These are phyloP conservation scores for Eucalyptus marginata DNA, from an alignment of 345 rosid genomes.

Conservation along the genomic window DNA sequence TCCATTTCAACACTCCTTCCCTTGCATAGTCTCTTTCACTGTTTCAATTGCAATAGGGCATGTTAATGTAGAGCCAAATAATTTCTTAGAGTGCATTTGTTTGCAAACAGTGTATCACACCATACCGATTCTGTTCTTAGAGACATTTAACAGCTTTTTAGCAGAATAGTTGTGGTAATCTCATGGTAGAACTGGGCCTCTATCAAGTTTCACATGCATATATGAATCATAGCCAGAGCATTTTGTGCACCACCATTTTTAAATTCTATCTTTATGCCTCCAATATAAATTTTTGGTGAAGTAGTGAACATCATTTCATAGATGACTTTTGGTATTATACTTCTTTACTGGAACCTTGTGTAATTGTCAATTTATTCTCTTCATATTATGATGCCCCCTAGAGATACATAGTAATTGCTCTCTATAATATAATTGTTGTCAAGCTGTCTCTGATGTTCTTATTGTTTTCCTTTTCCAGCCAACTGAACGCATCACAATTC, in stretches of 20 bases:
- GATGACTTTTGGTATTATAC: not conserved
- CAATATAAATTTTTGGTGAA: not conserved
- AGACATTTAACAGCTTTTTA: not conserved
- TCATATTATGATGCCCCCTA: not conserved
- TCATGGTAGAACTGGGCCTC: not conserved
- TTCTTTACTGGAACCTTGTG: not conserved
- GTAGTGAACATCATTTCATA: not conserved
- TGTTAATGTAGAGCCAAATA: not conserved
- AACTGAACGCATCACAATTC: slow-evolving; percentile 75
- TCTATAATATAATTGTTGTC: not conserved
- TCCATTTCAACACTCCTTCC: not conserved
- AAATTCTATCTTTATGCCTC: not conserved
- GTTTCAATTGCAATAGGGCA: not conserved
- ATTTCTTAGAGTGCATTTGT: not conserved
- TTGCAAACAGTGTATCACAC: not conserved
- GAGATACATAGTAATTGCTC: not conserved
- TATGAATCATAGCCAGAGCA: not conserved
- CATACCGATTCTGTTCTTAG: not conserved
- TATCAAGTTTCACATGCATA: not conserved
- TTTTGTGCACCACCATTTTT: not conserved
- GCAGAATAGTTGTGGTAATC: not conserved
- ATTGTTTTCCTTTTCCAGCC: slow-evolving; percentile 21
- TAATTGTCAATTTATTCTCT: not conserved
- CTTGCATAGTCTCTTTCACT: not conserved
- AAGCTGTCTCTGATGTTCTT: not conserved